Conservation (phyloP, 495 filamentous ascomycete genomes). For the Penicillium chermesinum region DNA sequence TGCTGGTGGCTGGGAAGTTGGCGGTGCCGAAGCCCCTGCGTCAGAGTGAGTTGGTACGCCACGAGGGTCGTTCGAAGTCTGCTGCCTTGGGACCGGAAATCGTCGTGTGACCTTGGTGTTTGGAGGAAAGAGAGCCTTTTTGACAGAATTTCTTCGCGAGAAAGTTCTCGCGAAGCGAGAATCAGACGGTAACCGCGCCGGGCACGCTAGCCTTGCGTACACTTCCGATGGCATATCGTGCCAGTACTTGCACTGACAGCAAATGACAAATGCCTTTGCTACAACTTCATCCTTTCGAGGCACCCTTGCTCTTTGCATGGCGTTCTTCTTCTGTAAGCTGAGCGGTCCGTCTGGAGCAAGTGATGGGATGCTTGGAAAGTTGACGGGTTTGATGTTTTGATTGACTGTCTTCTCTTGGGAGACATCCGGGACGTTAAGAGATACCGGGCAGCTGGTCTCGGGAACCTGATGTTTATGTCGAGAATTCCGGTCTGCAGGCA, state of each 20-base stretch:
- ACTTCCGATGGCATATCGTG: constrained; percentile 73
- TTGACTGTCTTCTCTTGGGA: background rate
- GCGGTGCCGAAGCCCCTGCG: background rate
- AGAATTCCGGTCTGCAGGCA: constrained; percentile 5
- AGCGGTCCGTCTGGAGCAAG: constrained; percentile 3
- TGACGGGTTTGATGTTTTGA: background rate
- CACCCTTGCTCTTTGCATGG: constrained; percentile 16
- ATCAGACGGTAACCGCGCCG: constrained; percentile 50
- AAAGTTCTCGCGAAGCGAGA: constrained; percentile 9
- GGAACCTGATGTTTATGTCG: background rate
- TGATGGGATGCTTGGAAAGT: background rate
- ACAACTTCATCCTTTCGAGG: constrained; percentile 43
- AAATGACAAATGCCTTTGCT: constrained; percentile 74
- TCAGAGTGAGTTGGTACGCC: background rate
- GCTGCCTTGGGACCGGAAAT: background rate
- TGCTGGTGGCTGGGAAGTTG: constrained; percentile 25
- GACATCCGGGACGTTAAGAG: background rate
- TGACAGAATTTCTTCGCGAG: constrained; percentile 5
- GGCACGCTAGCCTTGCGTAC: constrained; percentile 67
- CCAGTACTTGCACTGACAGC: constrained; percentile 76
- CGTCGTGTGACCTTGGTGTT: constrained; percentile 14
- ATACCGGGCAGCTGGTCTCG: background rate
- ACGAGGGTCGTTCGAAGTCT: background rate
- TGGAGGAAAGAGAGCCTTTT: constrained; percentile 23
- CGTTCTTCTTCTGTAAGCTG: constrained; percentile 5